Percentiles rank a stretch among this genome's conserved stretches.
phyloP scores from a whole-genome alignment of 108 stramenopile species.

The Nitzschia putrida region DNA sequence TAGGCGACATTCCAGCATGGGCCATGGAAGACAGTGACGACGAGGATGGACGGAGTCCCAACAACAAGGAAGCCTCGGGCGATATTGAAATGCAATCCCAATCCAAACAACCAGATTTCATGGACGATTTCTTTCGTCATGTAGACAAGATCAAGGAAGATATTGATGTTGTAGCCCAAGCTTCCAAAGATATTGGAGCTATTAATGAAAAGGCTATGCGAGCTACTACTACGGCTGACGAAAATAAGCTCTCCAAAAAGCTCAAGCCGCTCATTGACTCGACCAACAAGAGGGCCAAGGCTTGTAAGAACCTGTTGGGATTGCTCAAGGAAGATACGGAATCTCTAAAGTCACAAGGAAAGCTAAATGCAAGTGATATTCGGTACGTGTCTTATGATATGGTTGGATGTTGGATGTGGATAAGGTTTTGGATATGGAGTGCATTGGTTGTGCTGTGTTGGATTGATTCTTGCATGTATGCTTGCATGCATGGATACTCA shows the following conservation, averaged over 20 bases:
- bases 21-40: conserved; percentile 53
- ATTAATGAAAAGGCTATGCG: conserved; percentile 80
- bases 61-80: conserved; percentile 14
- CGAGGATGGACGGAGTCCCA: conserved; percentile 28
- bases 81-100: conserved; percentile 67
- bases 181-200: conserved; percentile 64
- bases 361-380: conserved; percentile 62
- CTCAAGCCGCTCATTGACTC: conserved; percentile 66
- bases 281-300: conserved; percentile 83
- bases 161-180: conserved; percentile 68
- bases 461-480: not conserved
- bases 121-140: conserved; percentile 82
- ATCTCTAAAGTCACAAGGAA: conserved; percentile 62
- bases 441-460: too few relatives aligned
- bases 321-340: conserved; percentile 82
- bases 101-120: conserved; percentile 52
- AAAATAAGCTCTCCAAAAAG: conserved; percentile 63
- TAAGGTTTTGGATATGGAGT: too few relatives aligned
- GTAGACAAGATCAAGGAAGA: conserved; percentile 83
- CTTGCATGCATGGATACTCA: not conserved
- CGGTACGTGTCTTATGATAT: conserved; percentile 53
- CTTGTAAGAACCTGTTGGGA: conserved; percentile 75
- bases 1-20: conserved; percentile 82
- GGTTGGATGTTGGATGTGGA: too few relatives aligned
- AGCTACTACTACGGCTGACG: conserved; percentile 78